Conservation (phyloP, 2,329 filamentous ascomycete genomes). For the Camptophora hylomeconis region DNA sequence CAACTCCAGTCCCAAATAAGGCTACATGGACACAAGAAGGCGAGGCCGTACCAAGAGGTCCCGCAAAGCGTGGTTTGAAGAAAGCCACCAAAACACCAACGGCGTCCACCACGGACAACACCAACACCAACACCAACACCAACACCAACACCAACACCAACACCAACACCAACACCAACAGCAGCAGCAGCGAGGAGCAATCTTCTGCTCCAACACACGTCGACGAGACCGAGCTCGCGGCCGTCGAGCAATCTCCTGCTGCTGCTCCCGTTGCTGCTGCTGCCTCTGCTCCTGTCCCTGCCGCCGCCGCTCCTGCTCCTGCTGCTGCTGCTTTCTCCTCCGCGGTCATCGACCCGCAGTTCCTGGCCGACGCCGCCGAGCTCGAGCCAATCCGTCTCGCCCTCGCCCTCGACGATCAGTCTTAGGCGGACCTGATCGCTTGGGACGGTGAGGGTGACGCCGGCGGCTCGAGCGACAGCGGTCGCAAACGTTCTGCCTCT, state of each 20-base stretch:
- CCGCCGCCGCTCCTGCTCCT: conserved; percentile 1
- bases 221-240: neutral
- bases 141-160: conserved; percentile 4
- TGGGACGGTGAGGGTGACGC: no score
- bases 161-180: conserved; percentile 2
- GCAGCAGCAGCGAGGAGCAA: conserved; percentile 2
- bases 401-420: neutral
- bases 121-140: no score
- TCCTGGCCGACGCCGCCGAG: neutral
- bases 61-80: no score
- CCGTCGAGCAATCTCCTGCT: neutral
- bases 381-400: neutral
- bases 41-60: no score
- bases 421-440: no score
- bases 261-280: neutral
- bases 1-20: no score
- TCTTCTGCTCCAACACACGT: neutral
- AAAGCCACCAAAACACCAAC: no score
- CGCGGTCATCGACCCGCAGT: neutral
- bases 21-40: no score
- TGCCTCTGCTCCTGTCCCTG: neutral
- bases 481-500: no score
- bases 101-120: neutral
- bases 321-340: neutral
- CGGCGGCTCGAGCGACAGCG: no score